A percentile compares a stretch with the other conserved stretches of the same genome.
These are phyloP conservation scores for Fomitopsis pulvina DNA, from an alignment of 768 basidiomycete species.

Conservation along the genomic window DNA sequence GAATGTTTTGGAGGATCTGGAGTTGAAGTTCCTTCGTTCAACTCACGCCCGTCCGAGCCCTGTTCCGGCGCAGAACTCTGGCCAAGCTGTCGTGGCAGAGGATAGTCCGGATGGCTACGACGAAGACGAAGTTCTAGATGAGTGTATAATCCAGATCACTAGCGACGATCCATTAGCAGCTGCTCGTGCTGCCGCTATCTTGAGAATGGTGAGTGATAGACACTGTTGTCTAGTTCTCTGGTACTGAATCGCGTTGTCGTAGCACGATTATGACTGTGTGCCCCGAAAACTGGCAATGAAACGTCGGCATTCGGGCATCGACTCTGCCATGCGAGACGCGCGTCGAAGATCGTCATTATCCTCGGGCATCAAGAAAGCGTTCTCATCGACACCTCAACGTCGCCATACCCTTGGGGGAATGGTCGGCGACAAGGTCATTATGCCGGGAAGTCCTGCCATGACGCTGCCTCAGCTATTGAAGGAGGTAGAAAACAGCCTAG, in stretches of 20 bases:
- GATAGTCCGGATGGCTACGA: conserved; percentile 13
- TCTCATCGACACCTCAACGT: conserved; percentile 6
- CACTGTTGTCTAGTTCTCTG: background rate
- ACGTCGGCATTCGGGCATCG: conserved; percentile 14
- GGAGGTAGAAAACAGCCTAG: conserved; percentile 38
- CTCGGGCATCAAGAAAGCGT: conserved; percentile 24
- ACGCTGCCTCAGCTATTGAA: conserved; percentile 51
- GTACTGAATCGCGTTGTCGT: conserved; percentile 3
- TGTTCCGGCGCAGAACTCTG: background rate
- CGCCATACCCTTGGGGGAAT: conserved; percentile 34
- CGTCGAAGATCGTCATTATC: conserved; percentile 30
- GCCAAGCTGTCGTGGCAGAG: conserved; percentile 11
- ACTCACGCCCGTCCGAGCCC: background rate
- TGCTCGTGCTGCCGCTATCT: conserved; percentile 87
- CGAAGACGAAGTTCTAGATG: conserved; percentile 34
- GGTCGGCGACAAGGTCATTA: conserved; percentile 42
- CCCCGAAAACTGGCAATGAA: conserved; percentile 33
- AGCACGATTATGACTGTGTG: conserved; percentile 87
- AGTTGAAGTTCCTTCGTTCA: background rate
- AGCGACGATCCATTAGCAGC: conserved; percentile 83
- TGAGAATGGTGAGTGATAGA: conserved; percentile 63
- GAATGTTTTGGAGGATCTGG: background rate
- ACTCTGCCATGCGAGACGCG: conserved; percentile 15
- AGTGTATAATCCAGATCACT: conserved; percentile 74
- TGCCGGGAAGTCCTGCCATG: conserved; percentile 46